Evolutionary conservation across 345 rosid genomes (phyloP).

Genomic region (Moricandia arvensis): DNA sequence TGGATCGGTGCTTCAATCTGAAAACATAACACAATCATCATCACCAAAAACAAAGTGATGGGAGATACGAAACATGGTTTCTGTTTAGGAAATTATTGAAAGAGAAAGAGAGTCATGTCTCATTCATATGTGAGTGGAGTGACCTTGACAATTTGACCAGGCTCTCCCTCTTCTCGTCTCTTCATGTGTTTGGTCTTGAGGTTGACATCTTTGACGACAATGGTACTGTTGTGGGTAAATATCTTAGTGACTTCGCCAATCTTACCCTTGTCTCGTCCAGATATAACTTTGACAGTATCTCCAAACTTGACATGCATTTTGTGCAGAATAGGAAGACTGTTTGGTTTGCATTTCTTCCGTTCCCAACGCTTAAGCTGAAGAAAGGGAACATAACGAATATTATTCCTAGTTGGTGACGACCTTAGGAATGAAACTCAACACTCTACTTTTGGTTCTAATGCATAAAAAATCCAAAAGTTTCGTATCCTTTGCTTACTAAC

Average conservation of each 20-base stretch:
- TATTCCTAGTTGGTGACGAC: not conserved
- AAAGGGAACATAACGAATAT: too few relatives aligned
- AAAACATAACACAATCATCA: conserved; percentile 6
- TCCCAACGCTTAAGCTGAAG: conserved; percentile 94
- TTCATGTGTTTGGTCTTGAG: conserved; percentile 89
- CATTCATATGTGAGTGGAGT: too few relatives aligned
- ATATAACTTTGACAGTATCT: conserved; percentile 74
- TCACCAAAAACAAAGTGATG: not conserved
- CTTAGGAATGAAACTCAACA: not conserved
- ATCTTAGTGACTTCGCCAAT: conserved; percentile 72
- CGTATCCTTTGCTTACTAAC: conserved; percentile 30
- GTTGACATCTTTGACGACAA: conserved; percentile 72
- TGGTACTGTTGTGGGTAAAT: conserved; percentile 72
- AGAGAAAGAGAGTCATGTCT: not conserved
- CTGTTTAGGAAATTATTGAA: not conserved
- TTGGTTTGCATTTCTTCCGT: conserved; percentile 82
- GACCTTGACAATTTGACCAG: conserved; percentile 88
- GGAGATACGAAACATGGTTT: not conserved
- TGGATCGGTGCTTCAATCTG: conserved; percentile 96
- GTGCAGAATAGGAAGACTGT: conserved; percentile 82
- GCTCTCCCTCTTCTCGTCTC: conserved; percentile 82
- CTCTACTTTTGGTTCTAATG: not conserved
- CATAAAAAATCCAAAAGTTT: not conserved
- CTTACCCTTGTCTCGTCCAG: conserved; percentile 89
- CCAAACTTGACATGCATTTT: conserved; percentile 94